phyloP scores from a whole-genome alignment of 2,329 filamentous ascomycete species.

The Aspergillus hortae region DNA sequence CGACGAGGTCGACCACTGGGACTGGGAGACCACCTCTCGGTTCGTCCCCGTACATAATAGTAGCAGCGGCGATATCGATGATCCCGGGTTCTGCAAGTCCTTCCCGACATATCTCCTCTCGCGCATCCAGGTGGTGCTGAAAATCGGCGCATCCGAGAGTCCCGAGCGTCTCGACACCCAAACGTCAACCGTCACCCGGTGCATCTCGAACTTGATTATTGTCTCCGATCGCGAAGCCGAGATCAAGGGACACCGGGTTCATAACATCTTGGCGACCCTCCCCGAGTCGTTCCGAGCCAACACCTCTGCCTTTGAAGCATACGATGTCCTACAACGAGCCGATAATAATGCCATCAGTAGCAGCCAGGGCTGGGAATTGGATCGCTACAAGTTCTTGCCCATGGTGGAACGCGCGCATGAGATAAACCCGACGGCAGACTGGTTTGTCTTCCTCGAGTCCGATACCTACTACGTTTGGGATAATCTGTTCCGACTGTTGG shows the following conservation, averaged over 20 bases:
- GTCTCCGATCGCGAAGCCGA: conserved; percentile 51
- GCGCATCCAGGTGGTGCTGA: conserved; percentile 47
- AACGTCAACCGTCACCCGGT: conserved; percentile 52
- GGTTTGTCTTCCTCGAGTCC: conserved; percentile 57
- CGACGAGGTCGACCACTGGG: conserved; percentile 17
- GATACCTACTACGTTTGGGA: conserved; percentile 51
- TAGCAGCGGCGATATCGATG: neutral
- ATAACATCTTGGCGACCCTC: conserved; percentile 48
- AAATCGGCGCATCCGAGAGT: conserved; percentile 47
- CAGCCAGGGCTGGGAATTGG: conserved; percentile 50
- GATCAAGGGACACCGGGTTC: conserved; percentile 41
- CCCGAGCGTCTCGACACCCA: conserved; percentile 44
- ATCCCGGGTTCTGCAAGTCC: conserved; percentile 14
- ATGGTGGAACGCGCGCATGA: conserved; percentile 52
- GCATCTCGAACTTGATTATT: conserved; percentile 46
- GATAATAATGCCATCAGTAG: conserved; percentile 26
- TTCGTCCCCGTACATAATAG: conserved; percentile 7
- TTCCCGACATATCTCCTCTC: conserved; percentile 38
- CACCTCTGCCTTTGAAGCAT: conserved; percentile 37
- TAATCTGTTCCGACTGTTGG: conserved; percentile 48
- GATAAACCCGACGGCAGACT: conserved; percentile 47
- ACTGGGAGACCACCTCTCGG: conserved; percentile 19
- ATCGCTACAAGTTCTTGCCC: conserved; percentile 58
- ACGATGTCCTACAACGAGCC: conserved; percentile 40
- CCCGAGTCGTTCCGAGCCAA: conserved; percentile 39